These are phyloP conservation scores for Trichoderma gamsii DNA, from an alignment of 495 filamentous ascomycete genomes.

Conservation along the genomic window DNA sequence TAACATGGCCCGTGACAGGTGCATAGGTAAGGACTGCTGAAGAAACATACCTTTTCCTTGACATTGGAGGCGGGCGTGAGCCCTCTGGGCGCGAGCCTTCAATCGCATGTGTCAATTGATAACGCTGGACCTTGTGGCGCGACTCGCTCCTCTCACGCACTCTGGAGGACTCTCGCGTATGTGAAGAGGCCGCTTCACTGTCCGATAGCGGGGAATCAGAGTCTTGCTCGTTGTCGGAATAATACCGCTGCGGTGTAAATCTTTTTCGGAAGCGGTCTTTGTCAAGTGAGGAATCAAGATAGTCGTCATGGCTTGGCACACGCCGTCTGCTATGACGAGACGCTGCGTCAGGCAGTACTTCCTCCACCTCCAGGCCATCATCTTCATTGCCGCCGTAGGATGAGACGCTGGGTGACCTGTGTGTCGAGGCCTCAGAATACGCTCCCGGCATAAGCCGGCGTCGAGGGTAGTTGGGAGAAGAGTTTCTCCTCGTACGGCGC, in stretches of 20 bases:
- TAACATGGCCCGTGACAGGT: neutral
- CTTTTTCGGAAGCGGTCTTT: constrained; percentile 2
- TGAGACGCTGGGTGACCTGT: neutral
- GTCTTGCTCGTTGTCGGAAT: neutral
- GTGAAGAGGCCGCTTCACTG: neutral
- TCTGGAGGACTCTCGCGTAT: constrained; percentile 7
- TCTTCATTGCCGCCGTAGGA: constrained; percentile 4
- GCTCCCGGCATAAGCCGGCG: neutral
- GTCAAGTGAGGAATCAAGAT: neutral
- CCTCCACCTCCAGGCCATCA: neutral
- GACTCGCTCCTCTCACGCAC: constrained; percentile 3
- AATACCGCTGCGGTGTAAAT: neutral
- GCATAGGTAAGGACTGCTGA: neutral
- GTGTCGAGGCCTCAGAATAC: constrained; percentile 4
- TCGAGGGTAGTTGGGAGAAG: neutral
- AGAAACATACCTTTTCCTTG: neutral
- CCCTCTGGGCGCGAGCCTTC: neutral
- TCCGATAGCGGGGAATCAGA: neutral
- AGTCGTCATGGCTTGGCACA: neutral
- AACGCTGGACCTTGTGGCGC: neutral
- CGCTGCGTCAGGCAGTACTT: neutral
- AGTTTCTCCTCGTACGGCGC: constrained; percentile 4
- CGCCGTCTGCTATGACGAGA: constrained; percentile 7
- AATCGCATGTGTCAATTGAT: constrained; percentile 3
- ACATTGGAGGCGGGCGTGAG: neutral